phyloP scores from a whole-genome alignment of 2,329 filamentous ascomycete species.

The Calonectria pauciramosa region DNA sequence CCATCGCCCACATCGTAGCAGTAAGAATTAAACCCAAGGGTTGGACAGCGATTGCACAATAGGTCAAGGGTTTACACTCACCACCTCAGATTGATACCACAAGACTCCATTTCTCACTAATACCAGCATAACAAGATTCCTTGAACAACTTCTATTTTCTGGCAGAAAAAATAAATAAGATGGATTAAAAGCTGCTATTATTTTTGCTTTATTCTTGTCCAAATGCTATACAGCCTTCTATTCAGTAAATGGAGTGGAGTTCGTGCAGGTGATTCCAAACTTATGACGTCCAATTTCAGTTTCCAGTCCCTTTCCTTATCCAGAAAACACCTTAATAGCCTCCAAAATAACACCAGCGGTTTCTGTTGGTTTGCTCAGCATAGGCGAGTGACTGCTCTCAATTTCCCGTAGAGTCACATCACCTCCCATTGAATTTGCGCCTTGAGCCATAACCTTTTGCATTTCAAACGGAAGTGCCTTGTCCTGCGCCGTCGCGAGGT shows the following conservation, averaged over 20 bases:
- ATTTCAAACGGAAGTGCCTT: slow-evolving; percentile 53
- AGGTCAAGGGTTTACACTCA: not conserved
- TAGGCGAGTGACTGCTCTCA: slow-evolving; percentile 62
- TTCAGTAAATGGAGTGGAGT: not conserved
- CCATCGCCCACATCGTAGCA: not conserved
- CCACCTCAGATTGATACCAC: not conserved
- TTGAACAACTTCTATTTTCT: no score
- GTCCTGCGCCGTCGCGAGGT: slow-evolving; percentile 59
- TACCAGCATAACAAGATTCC: not conserved
- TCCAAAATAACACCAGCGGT: slow-evolving; percentile 53
- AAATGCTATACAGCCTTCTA: not conserved
- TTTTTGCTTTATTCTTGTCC: not conserved
- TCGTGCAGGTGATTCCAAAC: not conserved
- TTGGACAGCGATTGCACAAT: not conserved
- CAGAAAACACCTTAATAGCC: slow-evolving; percentile 36
- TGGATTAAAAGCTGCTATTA: not conserved
- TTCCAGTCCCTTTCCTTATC: not conserved
- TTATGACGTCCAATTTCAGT: not conserved
- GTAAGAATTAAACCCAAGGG: not conserved
- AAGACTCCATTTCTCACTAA: not conserved
- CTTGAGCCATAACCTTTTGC: slow-evolving; percentile 55
- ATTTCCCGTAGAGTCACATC: slow-evolving; percentile 56
- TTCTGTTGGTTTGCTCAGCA: slow-evolving; percentile 60
- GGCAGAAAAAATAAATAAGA: no score
- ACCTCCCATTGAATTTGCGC: slow-evolving; percentile 54